Percentiles rank a stretch among this genome's conserved stretches.
Conservation (phyloP, 2,329 filamentous ascomycete species). For the Pyricularia pennisetigena region DNA sequence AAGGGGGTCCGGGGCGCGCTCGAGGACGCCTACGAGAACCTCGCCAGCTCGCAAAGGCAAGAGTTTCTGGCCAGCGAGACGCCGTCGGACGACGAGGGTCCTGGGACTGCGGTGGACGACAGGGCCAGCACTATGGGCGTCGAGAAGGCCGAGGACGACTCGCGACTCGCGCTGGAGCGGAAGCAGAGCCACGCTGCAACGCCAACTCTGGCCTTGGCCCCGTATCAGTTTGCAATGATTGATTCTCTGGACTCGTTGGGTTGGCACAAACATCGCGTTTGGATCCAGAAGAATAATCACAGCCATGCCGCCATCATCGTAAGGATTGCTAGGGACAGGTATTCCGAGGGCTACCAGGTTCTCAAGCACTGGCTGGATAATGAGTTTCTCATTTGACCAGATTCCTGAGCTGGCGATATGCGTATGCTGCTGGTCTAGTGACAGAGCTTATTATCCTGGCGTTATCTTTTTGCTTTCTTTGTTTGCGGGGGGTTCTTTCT, state of each 20-base stretch:
- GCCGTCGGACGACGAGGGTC: slow-evolving; percentile 27
- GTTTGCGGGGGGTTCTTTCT: no score
- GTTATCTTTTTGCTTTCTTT: background rate
- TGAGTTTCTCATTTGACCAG: slow-evolving; percentile 53
- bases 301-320: slow-evolving; percentile 88
- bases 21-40: slow-evolving; percentile 66
- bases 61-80: slow-evolving; percentile 56
- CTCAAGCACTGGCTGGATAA: slow-evolving; percentile 71
- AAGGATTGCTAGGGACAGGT: slow-evolving; percentile 54
- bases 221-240: slow-evolving; percentile 79
- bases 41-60: slow-evolving; percentile 58
- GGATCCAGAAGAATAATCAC: slow-evolving; percentile 69
- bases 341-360: slow-evolving; percentile 69
- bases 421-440: background rate
- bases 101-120: background rate
- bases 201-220: slow-evolving; percentile 68
- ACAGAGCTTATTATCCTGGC: background rate
- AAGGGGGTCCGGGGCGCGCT: slow-evolving; percentile 67
- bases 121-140: slow-evolving; percentile 14
- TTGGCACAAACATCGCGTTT: slow-evolving; percentile 58
- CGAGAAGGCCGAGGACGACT: slow-evolving; percentile 21
- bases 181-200: slow-evolving; percentile 30
- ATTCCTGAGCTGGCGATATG: background rate
- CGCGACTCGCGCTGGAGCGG: slow-evolving; percentile 30
- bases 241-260: slow-evolving; percentile 58